phyloP scores from a whole-genome alignment of 2,329 filamentous ascomycete species.

The Diaporthe ampelina region DNA sequence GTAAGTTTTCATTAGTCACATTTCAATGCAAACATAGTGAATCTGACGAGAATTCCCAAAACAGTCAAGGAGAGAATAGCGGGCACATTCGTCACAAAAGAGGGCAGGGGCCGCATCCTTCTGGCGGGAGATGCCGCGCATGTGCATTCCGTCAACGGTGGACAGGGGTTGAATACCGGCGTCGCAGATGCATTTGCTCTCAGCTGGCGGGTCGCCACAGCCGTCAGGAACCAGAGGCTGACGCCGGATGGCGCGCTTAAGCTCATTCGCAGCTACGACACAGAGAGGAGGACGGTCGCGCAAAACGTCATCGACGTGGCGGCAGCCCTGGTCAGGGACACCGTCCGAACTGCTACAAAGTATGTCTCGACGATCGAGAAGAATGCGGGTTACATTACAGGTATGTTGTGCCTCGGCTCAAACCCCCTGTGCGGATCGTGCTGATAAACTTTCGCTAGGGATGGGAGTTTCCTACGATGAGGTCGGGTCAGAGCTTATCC shows the following conservation, averaged over 20 bases:
- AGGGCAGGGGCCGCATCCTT: conserved; percentile 61
- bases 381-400: conserved; percentile 64
- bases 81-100: conserved; percentile 54
- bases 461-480: conserved; percentile 59
- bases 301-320: conserved; percentile 62
- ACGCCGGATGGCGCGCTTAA: conserved; percentile 43
- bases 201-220: conserved; percentile 63
- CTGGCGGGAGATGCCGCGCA: conserved; percentile 72
- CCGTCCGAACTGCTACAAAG: conserved; percentile 57
- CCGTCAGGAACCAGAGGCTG: conserved; percentile 41
- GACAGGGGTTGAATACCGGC: conserved; percentile 71
- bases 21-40: background rate
- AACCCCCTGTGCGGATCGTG: background rate
- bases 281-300: conserved; percentile 59
- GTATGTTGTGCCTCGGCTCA: conserved; percentile 44
- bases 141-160: conserved; percentile 68
- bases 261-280: conserved; percentile 59
- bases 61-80: conserved; percentile 59
- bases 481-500: conserved; percentile 52
- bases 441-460: conserved; percentile 43
- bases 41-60: conserved; percentile 24
- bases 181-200: conserved; percentile 68
- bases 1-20: conserved; percentile 46
- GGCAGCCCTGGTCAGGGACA: conserved; percentile 60
- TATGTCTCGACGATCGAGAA: conserved; percentile 63